Percentiles rank a stretch among this genome's conserved stretches.
Conservation (phyloP, 257 asterid species). For the Orobanche coerulescens region DNA sequence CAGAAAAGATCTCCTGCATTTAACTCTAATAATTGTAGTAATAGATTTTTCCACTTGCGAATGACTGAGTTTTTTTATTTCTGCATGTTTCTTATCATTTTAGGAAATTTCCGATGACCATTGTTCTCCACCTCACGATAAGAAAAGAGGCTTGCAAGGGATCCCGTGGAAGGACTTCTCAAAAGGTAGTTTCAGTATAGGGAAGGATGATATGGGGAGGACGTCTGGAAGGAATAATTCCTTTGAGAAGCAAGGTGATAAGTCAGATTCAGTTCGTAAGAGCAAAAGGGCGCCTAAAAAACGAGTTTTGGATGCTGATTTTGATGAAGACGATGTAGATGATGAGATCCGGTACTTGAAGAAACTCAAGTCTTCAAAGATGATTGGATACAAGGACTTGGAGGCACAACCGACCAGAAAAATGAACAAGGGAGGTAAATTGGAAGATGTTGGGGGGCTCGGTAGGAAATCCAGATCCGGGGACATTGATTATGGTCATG, state of each 20-base stretch:
- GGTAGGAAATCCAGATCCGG: conserved; percentile 44
- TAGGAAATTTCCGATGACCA: conserved; percentile 58
- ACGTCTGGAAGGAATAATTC: conserved; percentile 32
- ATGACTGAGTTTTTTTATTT: conserved; percentile 9
- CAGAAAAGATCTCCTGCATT: conserved; percentile 33
- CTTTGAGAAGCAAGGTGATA: conserved; percentile 47
- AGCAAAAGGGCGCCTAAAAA: conserved; percentile 78
- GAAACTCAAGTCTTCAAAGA: conserved; percentile 66
- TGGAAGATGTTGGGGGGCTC: conserved; percentile 39
- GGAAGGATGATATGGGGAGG: conserved; percentile 52
- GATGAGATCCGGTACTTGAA: conserved; percentile 87
- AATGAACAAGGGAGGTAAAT: conserved; percentile 35
- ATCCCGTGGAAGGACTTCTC: conserved; percentile 55
- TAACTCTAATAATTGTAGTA: conserved; percentile 21
- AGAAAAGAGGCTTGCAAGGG: conserved; percentile 52
- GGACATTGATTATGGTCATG: conserved; percentile 56
- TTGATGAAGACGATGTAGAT: conserved; percentile 75
- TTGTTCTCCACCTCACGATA: conserved; percentile 37
- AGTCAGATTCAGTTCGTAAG: conserved; percentile 71
- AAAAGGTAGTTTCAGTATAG: conserved; percentile 35
- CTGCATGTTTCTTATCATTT: conserved; percentile 25
- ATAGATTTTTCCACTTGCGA: conserved; percentile 12
- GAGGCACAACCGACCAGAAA: conserved; percentile 47
- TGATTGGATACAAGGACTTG: conserved; percentile 37
- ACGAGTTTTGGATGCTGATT: conserved; percentile 63